Base-by-base conservation (phyloP, 148 eudicot species). In the Camellia granthamiana region DNA sequence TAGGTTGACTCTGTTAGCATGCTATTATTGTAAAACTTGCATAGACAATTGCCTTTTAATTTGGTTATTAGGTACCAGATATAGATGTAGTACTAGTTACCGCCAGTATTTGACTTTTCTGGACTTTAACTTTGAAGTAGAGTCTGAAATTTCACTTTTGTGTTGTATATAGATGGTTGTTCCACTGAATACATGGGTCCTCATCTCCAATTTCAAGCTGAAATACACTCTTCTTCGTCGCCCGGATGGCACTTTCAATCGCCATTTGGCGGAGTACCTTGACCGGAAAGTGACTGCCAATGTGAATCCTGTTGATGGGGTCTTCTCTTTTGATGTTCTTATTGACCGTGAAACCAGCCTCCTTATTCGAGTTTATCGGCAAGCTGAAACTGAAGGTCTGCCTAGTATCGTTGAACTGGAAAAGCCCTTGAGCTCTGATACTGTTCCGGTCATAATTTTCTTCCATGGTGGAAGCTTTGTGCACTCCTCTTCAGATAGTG, bases 391-490 rank as follows among this genome's bases (percentile, higher is more conserved):
- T 56, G 81, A 74, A 72, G 66, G 75, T n/a, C 63, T 55, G n/a
- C 79, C 60, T 63, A 73, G 41, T 41, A 66, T 72, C 58, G 41
- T 60, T 3, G 84, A 58, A 15, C 82, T 89, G 4, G 85, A 82
- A 72, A 84, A 85, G 73, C 92, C 92, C 1, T 72, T 89, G 69
- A 84, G 78, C 75, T 42, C 79, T 18, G 75, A 82, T 47, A 60
- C 51, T 63, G 85, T 87, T 44, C 91, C 91, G 2, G 90, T 90
- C 64, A 88, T 90, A 62, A 85, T 90, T 43, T 90, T 88, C 58
- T 90, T 90, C 80, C 93, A 90, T 75, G 91, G 91, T 0, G 93
- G 93, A 52, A 90, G 93, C 78, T 90, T 90, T 79, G 86, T 87
- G 18, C 92, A 90, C 70, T 90, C 93, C 7, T 90, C 91, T 21